Conservation (phyloP, 1,284 basidiomycete genomes). For the Melampsora americana region DNA sequence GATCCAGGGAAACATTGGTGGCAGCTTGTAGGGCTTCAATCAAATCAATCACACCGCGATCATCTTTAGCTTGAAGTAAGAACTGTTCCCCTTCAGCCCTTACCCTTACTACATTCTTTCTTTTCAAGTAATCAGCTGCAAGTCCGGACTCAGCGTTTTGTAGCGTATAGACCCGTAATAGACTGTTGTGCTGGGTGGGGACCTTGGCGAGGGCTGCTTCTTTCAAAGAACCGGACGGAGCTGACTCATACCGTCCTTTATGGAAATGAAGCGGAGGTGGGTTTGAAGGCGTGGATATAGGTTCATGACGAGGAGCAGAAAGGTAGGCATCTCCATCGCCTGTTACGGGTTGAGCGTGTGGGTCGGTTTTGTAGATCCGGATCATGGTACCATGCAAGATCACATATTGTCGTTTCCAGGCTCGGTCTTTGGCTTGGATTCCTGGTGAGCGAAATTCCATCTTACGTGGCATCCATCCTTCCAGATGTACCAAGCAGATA, state of each 20-base stretch:
- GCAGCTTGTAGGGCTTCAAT: slow-evolving; percentile 94
- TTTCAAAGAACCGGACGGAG: slow-evolving; percentile 46
- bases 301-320: slow-evolving; percentile 21
- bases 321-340: slow-evolving; percentile 12
- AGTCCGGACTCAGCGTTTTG: slow-evolving; percentile 82
- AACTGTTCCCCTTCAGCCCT: slow-evolving; percentile 95
- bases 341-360: slow-evolving; percentile 56
- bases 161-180: slow-evolving; percentile 69
- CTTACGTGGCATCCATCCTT: slow-evolving; percentile 82
- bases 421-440: slow-evolving; percentile 79
- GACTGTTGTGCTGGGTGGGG: slow-evolving; percentile 48
- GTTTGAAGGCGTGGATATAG: slow-evolving; percentile 42
- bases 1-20: slow-evolving; percentile 84
- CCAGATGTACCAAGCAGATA: slow-evolving; percentile 78
- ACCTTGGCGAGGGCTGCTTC: slow-evolving; percentile 45
- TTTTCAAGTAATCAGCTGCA: slow-evolving; percentile 90
- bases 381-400: slow-evolving; percentile 89
- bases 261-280: slow-evolving; percentile 50
- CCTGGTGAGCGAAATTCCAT: slow-evolving; percentile 86
- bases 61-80: slow-evolving; percentile 81
- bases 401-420: slow-evolving; percentile 84
- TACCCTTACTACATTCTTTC: slow-evolving; percentile 90
- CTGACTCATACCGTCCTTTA: slow-evolving; percentile 49
- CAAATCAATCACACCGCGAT: slow-evolving; percentile 84
- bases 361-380: slow-evolving; percentile 71